These are phyloP conservation scores for Choiromyces venosus DNA, from an alignment of 495 filamentous ascomycete genomes.

Conservation along the genomic window DNA sequence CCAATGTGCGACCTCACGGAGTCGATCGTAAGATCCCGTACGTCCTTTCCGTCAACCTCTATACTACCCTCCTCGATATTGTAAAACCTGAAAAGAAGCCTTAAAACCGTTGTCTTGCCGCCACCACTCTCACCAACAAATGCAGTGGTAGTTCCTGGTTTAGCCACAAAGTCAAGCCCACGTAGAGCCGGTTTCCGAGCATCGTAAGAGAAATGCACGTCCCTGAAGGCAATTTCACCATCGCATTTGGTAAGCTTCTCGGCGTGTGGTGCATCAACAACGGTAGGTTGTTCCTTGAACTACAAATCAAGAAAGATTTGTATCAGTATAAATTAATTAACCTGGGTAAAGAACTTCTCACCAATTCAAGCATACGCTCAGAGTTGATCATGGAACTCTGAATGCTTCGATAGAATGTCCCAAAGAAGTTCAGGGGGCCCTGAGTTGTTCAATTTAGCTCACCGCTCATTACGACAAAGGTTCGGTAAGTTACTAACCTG, in stretches of 20 bases:
- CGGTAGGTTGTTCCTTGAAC: conserved; percentile 91
- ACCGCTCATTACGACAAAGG: neutral
- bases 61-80: conserved; percentile 73
- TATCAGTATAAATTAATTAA: neutral
- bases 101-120: conserved; percentile 96
- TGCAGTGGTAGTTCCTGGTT: conserved; percentile 87
- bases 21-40: conserved; percentile 82
- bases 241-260: conserved; percentile 58
- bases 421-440: conserved; percentile 92
- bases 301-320: conserved; percentile 16
- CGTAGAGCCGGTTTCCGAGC: conserved; percentile 76
- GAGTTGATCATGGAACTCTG: conserved; percentile 96
- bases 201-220: conserved; percentile 90
- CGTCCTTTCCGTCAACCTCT: conserved; percentile 73
- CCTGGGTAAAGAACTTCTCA: conserved; percentile 18
- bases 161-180: conserved; percentile 72
- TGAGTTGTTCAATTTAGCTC: conserved; percentile 46
- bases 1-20: conserved; percentile 86
- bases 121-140: conserved; percentile 94
- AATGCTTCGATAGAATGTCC: conserved; percentile 93
- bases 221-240: conserved; percentile 76
- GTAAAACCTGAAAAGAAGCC: conserved; percentile 92
- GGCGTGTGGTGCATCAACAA: conserved; percentile 50
- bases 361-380: conserved; percentile 82
- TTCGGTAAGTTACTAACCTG: conserved; percentile 12